Base-by-base conservation (phyloP, 2,329 filamentous ascomycete species). In the Aspergillus fumigatus region DNA sequence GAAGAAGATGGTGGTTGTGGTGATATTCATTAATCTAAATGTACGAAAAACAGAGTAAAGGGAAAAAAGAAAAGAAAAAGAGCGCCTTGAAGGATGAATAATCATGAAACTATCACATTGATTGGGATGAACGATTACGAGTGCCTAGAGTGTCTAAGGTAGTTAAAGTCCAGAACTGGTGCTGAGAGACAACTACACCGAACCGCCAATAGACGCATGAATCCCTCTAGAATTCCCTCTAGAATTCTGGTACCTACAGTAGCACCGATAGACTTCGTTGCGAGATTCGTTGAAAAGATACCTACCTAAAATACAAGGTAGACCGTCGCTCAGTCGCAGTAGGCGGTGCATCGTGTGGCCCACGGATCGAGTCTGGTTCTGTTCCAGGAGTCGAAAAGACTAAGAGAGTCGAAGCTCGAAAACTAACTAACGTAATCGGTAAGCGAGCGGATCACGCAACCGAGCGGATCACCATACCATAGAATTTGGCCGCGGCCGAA, bases 351-450 rank as follows among this genome's bases (percentile, higher is more conserved):
- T 52, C 32, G 41, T 52, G 45, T 52, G 56, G 52, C 52, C 58
- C 58, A 60, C 53, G 58, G 58, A 60, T 60, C 58, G 56, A 60
- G 58, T 59, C 58, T 59, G 51, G 51, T 50, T 59, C 56, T 51
- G 58, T 60, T 56, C 58, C 56, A 60, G 51, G 26, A 57, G 48
- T 52, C 45, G 38, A 47, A 48, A 48, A 45, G 32, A 45, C 35
- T 49, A 45, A 45, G n/a, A 41, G 41, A 23, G 41, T 45, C 43
- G 43, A 47, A 25, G 23, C 3, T 47, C 43, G 19, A 47, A 35
- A 35, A 35, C 32, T 29, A n/a, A n/a, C n/a, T n/a, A n/a, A n/a
- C n/a, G n/a, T n/a, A n/a, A n/a, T n/a, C n/a, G n/a, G n/a, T n/a
- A n/a, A n/a, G n/a, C n/a, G n/a, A n/a, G n/a, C n/a, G n/a, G n/a